A percentile compares a stretch with the other conserved stretches of the same genome.
Conservation (phyloP, 805 yeast species). For the Saturnispora dispora region DNA sequence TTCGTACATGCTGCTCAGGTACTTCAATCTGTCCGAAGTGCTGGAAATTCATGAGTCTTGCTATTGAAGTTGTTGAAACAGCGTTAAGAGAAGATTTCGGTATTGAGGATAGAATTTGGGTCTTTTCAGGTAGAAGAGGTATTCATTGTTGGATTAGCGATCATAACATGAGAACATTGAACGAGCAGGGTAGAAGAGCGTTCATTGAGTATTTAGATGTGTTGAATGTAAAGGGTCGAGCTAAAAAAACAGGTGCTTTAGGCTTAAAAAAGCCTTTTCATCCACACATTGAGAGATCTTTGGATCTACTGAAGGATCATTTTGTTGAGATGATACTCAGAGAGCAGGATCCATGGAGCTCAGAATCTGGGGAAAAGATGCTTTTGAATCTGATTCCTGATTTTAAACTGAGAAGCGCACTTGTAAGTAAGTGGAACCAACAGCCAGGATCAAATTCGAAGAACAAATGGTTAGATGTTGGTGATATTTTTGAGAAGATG, state of each 20-base stretch:
- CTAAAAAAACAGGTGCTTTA: slow-evolving; percentile 34
- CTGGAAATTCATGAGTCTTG: slow-evolving; percentile 87
- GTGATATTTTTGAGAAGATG: slow-evolving; percentile 35
- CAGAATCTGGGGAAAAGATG: slow-evolving; percentile 44
- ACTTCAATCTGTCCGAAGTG: slow-evolving; percentile 81
- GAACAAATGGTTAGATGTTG: slow-evolving; percentile 76
- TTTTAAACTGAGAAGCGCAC: slow-evolving; percentile 40
- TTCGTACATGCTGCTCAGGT: slow-evolving; percentile 87
- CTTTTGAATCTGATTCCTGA: slow-evolving; percentile 58
- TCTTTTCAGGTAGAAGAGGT: slow-evolving; percentile 97
- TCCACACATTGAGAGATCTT: slow-evolving; percentile 75
- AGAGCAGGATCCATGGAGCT: slow-evolving; percentile 84
- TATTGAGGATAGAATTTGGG: slow-evolving; percentile 81
- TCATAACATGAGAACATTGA: slow-evolving; percentile 61
- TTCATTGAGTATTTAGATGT: slow-evolving; percentile 81
- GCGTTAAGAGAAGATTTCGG: slow-evolving; percentile 86
- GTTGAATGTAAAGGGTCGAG: slow-evolving; percentile 43
- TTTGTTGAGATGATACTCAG: slow-evolving; percentile 59
- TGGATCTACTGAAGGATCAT: slow-evolving; percentile 51
- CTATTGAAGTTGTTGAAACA: slow-evolving; percentile 61
- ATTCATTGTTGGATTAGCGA: slow-evolving; percentile 98
- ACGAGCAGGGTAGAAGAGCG: slow-evolving; percentile 66
- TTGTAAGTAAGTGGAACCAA: slow-evolving; percentile 51
- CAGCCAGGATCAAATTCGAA: slow-evolving; percentile 44
- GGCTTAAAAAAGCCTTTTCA: slow-evolving; percentile 72